Evolutionary conservation across 2,329 filamentous ascomycete genomes (phyloP).

Genomic region (Phyllosticta paracitricarpa): DNA sequence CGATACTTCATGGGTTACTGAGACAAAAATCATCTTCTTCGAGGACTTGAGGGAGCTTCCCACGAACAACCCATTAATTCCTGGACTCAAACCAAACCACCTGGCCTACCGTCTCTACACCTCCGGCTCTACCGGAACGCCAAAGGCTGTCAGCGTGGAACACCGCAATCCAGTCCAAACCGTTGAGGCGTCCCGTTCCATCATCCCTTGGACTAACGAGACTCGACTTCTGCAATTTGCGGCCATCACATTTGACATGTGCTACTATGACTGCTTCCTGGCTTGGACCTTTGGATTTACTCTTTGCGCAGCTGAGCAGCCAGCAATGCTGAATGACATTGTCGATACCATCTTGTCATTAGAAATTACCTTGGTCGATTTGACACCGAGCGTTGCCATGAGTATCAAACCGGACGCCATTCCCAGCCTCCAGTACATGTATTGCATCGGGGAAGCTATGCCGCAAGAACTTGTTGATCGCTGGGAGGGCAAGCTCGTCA

Average conservation of each 20-base stretch:
- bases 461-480: slow-evolving; percentile 26
- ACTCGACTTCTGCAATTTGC: slow-evolving; percentile 35
- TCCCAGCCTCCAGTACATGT: slow-evolving; percentile 31
- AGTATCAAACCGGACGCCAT: slow-evolving; percentile 24
- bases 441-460: slow-evolving; percentile 37
- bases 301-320: slow-evolving; percentile 31
- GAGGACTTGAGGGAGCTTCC: slow-evolving; percentile 12
- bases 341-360: slow-evolving; percentile 25
- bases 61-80: slow-evolving; percentile 12
- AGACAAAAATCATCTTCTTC: slow-evolving; percentile 10
- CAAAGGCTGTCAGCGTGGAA: slow-evolving; percentile 35
- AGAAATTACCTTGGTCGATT: slow-evolving; percentile 28
- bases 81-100: slow-evolving; percentile 18
- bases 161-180: slow-evolving; percentile 33
- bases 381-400: slow-evolving; percentile 34
- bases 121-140: slow-evolving; percentile 34
- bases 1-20: slow-evolving; percentile 11
- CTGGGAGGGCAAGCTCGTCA: slow-evolving; percentile 32
- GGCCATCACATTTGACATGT: slow-evolving; percentile 36
- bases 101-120: slow-evolving; percentile 36
- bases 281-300: slow-evolving; percentile 36
- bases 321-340: slow-evolving; percentile 29
- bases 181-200: slow-evolving; percentile 26
- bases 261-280: slow-evolving; percentile 38
- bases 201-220: slow-evolving; percentile 29